Evolutionary conservation across 2,329 filamentous ascomycete genomes (phyloP).

Genomic region (Aureobasidium melanogenum): DNA sequence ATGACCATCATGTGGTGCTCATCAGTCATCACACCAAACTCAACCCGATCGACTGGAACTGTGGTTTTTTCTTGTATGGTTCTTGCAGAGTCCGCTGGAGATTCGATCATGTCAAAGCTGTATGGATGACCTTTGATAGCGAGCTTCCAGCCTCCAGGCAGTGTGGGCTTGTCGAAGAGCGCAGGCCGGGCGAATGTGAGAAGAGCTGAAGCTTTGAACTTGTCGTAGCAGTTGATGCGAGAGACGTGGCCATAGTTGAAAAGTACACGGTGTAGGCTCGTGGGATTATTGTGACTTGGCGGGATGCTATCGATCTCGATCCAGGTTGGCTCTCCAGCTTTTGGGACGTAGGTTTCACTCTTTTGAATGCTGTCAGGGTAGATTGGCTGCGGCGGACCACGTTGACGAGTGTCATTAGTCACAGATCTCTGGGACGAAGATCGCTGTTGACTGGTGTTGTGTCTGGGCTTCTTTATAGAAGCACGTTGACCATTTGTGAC

Average conservation of each 20-base stretch:
- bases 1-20: conserved; percentile 52
- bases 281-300: background rate
- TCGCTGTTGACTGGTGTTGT: background rate
- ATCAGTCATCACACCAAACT: conserved; percentile 53
- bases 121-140: background rate
- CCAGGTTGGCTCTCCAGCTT: background rate
- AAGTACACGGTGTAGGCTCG: background rate
- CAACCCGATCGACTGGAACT: conserved; percentile 30
- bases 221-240: background rate
- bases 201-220: background rate
- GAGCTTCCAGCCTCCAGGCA: background rate
- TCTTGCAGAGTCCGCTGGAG: background rate
- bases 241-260: background rate
- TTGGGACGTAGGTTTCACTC: background rate
- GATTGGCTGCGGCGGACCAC: background rate
- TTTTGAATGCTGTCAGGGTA: background rate
- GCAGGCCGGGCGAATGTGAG: background rate
- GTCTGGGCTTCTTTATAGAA: background rate
- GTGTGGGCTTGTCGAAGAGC: background rate
- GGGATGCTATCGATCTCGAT: background rate
- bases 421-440: background rate
- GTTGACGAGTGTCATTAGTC: background rate
- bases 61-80: conserved; percentile 16
- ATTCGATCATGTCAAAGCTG: background rate
- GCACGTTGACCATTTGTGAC: background rate